Evolutionary conservation across 257 asterid species (phyloP).

Genomic region (Penstemon eatonii): DNA sequence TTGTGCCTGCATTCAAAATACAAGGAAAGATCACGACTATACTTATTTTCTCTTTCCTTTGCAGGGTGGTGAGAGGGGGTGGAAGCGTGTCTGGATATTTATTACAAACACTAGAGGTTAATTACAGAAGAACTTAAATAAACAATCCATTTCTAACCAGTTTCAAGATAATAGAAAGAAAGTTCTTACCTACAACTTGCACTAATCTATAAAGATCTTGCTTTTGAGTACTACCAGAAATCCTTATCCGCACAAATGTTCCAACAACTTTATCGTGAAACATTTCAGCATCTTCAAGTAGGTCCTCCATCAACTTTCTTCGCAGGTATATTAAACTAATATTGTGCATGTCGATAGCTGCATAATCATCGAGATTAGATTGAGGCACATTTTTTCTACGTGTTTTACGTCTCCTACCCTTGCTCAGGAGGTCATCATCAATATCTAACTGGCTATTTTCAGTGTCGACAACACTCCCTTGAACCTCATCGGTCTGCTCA

Average conservation of each 20-base stretch:
- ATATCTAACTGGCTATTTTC: slow-evolving; percentile 65
- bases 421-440: slow-evolving; percentile 57
- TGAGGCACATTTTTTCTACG: slow-evolving; percentile 76
- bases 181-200: slow-evolving; percentile 85
- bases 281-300: slow-evolving; percentile 76
- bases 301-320: slow-evolving; percentile 94
- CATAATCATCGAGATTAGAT: slow-evolving; percentile 93
- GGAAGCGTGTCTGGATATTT: slow-evolving; percentile 10
- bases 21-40: not conserved
- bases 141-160: slow-evolving; percentile 20
- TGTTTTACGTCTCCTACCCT: slow-evolving; percentile 71
- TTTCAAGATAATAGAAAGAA: slow-evolving; percentile 22
- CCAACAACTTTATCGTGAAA: slow-evolving; percentile 78
- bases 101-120: slow-evolving; percentile 18
- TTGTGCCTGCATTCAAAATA: slow-evolving; percentile 64
- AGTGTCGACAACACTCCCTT: slow-evolving; percentile 89
- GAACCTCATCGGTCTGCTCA: slow-evolving; percentile 81
- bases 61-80: not conserved
- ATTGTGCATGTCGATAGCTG: slow-evolving; percentile 92
- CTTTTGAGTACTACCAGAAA: slow-evolving; percentile 81
- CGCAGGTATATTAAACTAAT: slow-evolving; percentile 80
- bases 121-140: slow-evolving; percentile 14
- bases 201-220: slow-evolving; percentile 97
- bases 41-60: too few relatives aligned
- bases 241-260: slow-evolving; percentile 93